Conservation (phyloP, 495 filamentous ascomycete genomes). For the Trypethelium eluteriae region DNA sequence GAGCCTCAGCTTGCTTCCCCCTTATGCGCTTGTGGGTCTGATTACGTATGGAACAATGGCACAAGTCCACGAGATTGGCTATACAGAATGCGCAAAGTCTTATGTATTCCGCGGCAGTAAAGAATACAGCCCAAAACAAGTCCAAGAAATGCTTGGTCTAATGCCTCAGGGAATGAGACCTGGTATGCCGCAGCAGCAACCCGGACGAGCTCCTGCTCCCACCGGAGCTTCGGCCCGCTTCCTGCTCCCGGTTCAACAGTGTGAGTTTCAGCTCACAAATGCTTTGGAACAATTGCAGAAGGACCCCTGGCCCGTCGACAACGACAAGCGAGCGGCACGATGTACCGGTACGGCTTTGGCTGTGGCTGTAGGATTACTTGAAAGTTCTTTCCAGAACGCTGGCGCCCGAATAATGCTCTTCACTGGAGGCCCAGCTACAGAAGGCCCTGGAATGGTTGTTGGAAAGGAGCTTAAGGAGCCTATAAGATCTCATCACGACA, state of each 20-base stretch:
- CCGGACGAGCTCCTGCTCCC: slow-evolving; percentile 54
- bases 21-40: slow-evolving; percentile 87
- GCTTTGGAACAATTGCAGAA: slow-evolving; percentile 93
- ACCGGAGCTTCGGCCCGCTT: slow-evolving; percentile 79
- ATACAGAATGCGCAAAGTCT: slow-evolving; percentile 97
- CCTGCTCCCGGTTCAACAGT: slow-evolving; percentile 88
- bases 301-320: slow-evolving; percentile 96
- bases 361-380: slow-evolving; percentile 86
- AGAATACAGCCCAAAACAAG: slow-evolving; percentile 92
- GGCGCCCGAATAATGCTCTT: slow-evolving; percentile 97
- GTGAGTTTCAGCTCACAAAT: slow-evolving; percentile 97
- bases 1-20: slow-evolving; percentile 90
- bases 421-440: slow-evolving; percentile 88
- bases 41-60: slow-evolving; percentile 97
- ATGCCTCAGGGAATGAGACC: slow-evolving; percentile 62
- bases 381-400: slow-evolving; percentile 90
- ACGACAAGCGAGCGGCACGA: slow-evolving; percentile 82
- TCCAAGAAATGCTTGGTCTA: slow-evolving; percentile 96
- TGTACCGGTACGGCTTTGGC: slow-evolving; percentile 95
- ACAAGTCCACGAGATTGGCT: slow-evolving; percentile 97
- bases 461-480: slow-evolving; percentile 95
- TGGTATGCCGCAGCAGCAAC: slow-evolving; percentile 60
- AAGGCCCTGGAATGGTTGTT: slow-evolving; percentile 95
- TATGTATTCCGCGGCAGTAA: slow-evolving; percentile 98
- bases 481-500: slow-evolving; percentile 97